Conservation (phyloP, 2,329 filamentous ascomycete species). For the Fusarium falciforme region DNA sequence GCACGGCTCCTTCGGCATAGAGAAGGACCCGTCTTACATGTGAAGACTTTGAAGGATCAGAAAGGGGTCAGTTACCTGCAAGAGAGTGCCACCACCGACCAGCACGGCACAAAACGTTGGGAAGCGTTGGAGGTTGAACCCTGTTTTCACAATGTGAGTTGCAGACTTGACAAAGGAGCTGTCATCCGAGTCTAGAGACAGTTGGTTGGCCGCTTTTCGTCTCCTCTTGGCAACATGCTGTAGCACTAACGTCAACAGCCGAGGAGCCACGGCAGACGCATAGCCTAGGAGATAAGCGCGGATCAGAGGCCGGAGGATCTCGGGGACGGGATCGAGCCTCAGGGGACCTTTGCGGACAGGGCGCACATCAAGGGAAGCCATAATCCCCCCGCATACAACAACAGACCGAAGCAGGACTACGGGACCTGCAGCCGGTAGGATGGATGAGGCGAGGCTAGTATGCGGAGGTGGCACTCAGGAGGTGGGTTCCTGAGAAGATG, state of each 20-base stretch:
- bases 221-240: conserved; percentile 58
- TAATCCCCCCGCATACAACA: conserved; percentile 27
- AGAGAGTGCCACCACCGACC: conserved; percentile 69
- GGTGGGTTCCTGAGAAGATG: conserved; percentile 29
- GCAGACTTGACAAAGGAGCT: conserved; percentile 48
- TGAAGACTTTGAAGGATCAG: not conserved
- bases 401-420: conserved; percentile 32
- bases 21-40: conserved; percentile 1
- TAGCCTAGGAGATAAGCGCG: conserved; percentile 72
- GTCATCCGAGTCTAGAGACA: conserved; percentile 43
- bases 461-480: conserved; percentile 18
- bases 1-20: not conserved
- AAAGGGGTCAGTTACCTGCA: conserved; percentile 60
- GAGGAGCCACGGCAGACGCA: conserved; percentile 67
- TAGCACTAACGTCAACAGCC: conserved; percentile 65
- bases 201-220: conserved; percentile 38
- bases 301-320: conserved; percentile 64
- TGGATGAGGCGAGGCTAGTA: conserved; percentile 2
- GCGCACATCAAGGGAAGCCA: conserved; percentile 29
- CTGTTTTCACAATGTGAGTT: conserved; percentile 59
- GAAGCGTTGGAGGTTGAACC: conserved; percentile 67
- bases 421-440: conserved; percentile 37
- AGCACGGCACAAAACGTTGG: conserved; percentile 72
- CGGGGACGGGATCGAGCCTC: conserved; percentile 55
- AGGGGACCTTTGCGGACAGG: conserved; percentile 33